Conservation (phyloP, 805 yeast species). For the Saccharomycopsis capsularis region DNA sequence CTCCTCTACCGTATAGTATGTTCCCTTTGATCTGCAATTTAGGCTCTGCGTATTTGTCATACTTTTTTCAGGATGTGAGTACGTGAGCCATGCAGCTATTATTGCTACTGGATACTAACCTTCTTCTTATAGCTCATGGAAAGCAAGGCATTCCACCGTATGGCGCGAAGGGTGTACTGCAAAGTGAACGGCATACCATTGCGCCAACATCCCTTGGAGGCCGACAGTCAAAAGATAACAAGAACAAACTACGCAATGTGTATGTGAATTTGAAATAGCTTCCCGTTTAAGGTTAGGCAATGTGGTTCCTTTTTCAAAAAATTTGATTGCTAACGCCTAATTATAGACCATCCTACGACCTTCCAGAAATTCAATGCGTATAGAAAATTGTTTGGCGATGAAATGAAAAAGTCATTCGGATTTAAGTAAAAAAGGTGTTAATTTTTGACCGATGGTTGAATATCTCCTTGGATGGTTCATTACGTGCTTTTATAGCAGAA, state of each 20-base stretch:
- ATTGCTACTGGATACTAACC: background rate
- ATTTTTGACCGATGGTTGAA: too few species aligned
- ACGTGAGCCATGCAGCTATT: too few species aligned
- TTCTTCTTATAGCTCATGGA: conserved; percentile 35
- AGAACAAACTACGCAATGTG: conserved; percentile 21
- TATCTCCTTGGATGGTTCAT: too few species aligned
- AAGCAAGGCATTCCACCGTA: conserved; percentile 52
- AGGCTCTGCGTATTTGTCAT: too few species aligned
- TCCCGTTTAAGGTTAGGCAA: too few species aligned
- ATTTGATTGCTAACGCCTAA: conserved; percentile 18
- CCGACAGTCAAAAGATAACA: conserved; percentile 18
- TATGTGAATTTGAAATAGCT: background rate
- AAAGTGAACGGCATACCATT: conserved; percentile 48
- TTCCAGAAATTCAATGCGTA: conserved; percentile 56
- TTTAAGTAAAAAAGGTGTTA: too few species aligned
- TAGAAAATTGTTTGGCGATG: conserved; percentile 51
- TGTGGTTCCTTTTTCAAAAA: conserved; percentile 13
- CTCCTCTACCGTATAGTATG: conserved; percentile 13
- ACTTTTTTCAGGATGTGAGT: background rate
- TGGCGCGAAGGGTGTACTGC: conserved; percentile 58
- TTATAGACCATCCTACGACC: conserved; percentile 42
- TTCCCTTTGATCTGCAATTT: background rate
- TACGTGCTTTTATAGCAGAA: too few species aligned
- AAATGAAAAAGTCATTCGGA: conserved; percentile 49
- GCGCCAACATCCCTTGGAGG: conserved; percentile 24